A percentile compares a stretch with the other conserved stretches of the same genome.
phyloP scores from a whole-genome alignment of 176 grass and related monocot genomes.

The Leersia perrieri region DNA sequence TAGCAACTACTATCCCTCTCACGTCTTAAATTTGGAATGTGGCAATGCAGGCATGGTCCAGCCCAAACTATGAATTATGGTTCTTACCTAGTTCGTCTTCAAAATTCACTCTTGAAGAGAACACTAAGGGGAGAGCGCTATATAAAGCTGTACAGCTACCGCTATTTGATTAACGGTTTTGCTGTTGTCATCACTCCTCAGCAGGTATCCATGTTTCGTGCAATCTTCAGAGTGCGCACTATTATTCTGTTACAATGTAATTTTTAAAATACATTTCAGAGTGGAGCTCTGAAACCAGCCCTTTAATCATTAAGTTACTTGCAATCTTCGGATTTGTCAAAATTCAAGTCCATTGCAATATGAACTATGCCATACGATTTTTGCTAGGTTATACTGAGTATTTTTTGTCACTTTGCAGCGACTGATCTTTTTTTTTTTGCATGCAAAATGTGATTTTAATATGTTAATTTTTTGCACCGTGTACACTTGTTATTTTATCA shows the following conservation, averaged over 20 bases:
- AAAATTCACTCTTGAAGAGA: slow-evolving; percentile 87
- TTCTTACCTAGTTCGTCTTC: slow-evolving; percentile 64
- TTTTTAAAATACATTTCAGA: neutral
- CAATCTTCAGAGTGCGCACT: too few species aligned
- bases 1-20: neutral
- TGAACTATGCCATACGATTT: neutral
- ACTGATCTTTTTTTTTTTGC: neutral
- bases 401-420: neutral
- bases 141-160: slow-evolving; percentile 88
- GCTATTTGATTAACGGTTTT: slow-evolving; percentile 97
- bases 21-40: slow-evolving; percentile 17
- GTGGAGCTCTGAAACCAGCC: neutral
- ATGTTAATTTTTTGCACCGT: neutral
- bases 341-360: neutral
- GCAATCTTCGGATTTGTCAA: neutral
- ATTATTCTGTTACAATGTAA: neutral
- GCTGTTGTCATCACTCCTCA: slow-evolving; percentile 78
- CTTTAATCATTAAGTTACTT: neutral
- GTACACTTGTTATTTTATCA: neutral
- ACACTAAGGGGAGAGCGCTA: slow-evolving; percentile 77
- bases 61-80: slow-evolving; percentile 65
- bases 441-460: neutral
- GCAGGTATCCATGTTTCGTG: slow-evolving; percentile 90
- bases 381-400: neutral
- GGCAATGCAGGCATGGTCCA: slow-evolving; percentile 62